Percentiles rank a stretch among this genome's conserved stretches.
Evolutionary conservation across 1,284 basidiomycete genomes (phyloP).

Genomic region (Rhodotorula mucilaginosa): DNA sequence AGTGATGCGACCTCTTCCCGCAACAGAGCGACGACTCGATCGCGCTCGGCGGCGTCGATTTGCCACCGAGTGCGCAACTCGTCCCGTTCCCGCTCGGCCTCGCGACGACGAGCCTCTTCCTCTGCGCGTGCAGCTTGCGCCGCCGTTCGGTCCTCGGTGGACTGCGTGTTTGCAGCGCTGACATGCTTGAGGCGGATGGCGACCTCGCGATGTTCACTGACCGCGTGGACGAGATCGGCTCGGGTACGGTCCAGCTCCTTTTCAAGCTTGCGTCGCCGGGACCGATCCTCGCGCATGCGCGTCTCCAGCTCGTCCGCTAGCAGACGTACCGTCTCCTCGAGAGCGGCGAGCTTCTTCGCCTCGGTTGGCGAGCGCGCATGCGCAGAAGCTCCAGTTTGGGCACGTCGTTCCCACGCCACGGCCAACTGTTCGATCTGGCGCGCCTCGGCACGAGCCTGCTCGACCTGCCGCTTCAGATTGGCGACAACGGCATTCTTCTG

Average conservation of each 20-base stretch:
- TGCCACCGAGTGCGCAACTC: slow-evolving; percentile 7
- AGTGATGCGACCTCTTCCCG: slow-evolving; percentile 12
- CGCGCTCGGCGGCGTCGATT: slow-evolving; percentile 19
- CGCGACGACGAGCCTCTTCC: background rate
- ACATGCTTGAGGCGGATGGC: slow-evolving; percentile 29
- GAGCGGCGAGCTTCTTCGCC: slow-evolving; percentile 19
- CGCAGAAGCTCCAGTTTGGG: background rate
- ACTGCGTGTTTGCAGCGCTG: background rate
- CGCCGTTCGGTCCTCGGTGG: slow-evolving; percentile 4
- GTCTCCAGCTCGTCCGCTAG: slow-evolving; percentile 37
- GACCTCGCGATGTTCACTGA: slow-evolving; percentile 10
- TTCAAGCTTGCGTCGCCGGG: slow-evolving; percentile 7
- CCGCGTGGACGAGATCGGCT: background rate
- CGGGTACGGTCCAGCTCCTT: slow-evolving; percentile 10
- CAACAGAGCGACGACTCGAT: slow-evolving; percentile 2
- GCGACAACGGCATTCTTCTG: slow-evolving; percentile 23
- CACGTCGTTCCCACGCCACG: slow-evolving; percentile 12
- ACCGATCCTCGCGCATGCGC: slow-evolving; percentile 14
- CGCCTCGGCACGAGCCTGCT: slow-evolving; percentile 7
- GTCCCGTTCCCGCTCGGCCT: slow-evolving; percentile 2
- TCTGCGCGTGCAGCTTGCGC: background rate
- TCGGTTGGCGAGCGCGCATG: background rate
- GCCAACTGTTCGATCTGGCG: slow-evolving; percentile 20
- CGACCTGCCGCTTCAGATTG: slow-evolving; percentile 23
- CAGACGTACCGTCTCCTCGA: slow-evolving; percentile 28